Conservation (phyloP, 352 stramenopile genomes). For the Phytophthora pseudosyringae region DNA sequence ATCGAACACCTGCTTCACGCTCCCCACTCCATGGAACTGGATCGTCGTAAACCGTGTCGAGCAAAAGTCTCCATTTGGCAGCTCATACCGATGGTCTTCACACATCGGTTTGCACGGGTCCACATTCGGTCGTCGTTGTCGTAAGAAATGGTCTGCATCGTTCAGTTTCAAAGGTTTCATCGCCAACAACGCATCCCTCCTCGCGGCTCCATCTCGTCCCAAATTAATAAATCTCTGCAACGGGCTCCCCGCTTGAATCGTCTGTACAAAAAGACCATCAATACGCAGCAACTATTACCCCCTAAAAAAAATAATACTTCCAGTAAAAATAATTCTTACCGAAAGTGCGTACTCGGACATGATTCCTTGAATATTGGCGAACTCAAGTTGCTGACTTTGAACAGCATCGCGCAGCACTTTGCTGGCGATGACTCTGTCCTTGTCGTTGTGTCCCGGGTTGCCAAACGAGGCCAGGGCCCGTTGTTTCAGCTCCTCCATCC, state of each 20-base stretch:
- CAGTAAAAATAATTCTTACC: conserved; percentile 23
- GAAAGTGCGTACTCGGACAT: conserved; percentile 51
- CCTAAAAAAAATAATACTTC: neutral
- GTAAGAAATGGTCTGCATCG: conserved; percentile 38
- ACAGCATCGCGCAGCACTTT: conserved; percentile 46
- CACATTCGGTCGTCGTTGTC: conserved; percentile 32
- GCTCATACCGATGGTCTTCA: conserved; percentile 39
- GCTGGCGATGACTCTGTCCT: conserved; percentile 33
- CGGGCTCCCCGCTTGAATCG: conserved; percentile 41
- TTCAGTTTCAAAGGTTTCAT: conserved; percentile 39
- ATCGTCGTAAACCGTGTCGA: conserved; percentile 37
- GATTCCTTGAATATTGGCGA: conserved; percentile 47
- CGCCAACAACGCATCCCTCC: conserved; percentile 24
- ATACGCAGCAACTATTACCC: too few relatives aligned
- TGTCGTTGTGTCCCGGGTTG: conserved; percentile 31
- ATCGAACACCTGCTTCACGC: conserved; percentile 46
- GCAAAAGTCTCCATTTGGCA: conserved; percentile 37
- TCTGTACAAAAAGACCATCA: conserved; percentile 16
- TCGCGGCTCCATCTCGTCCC: conserved; percentile 7
- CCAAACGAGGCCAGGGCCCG: conserved; percentile 28
- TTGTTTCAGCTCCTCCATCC: conserved; percentile 38
- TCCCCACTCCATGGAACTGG: conserved; percentile 36
- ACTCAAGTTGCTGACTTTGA: conserved; percentile 42
- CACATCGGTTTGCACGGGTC: conserved; percentile 41
- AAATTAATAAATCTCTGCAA: conserved; percentile 43